Evolutionary conservation across 2,329 filamentous ascomycete species (phyloP), one percentile per base, ranked within the genome.

Genomic region (Ceratocystis cacaofunesta): DNA sequence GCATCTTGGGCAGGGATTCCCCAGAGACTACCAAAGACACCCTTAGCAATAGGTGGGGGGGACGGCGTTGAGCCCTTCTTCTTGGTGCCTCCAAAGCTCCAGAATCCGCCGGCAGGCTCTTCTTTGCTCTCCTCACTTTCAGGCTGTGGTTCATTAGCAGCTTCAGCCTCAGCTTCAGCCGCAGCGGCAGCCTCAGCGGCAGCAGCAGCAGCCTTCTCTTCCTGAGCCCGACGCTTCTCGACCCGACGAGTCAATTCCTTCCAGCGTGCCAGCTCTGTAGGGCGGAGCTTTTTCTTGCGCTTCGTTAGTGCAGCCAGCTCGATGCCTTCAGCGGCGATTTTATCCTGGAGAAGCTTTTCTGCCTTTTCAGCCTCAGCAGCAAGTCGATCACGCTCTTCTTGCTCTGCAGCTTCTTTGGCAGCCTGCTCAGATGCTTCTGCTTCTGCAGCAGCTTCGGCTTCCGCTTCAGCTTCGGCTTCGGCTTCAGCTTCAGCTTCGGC

Each of bases 231-330:
- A 43, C 76, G 72, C 67, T 70, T 71, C 32, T 70, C 71, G 30
- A 73, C 71, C 41, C 72, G 75, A 46, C 73, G 72, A 8, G 72
- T 74, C 5, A 79, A 70, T 6, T 70, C 69, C 43, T 75, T 73
- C 30, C 76, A 73, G 67, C 77, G 79, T 67, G 80, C 77, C 62
- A 79, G 72, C 41, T 79, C 78, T 66, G 75, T 79, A 68, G 76
- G 80, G 1, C 70, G 71, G 12, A 79, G 69, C 67, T 74, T 80
- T 70, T 79, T 83, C 69, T 80, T 82, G 70, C 81, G 83, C 28
- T 75, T 74, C 55, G 77, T 78, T 3, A 80, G 72, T 3, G 72
- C 70, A 15, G 72, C 75, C 12, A 79, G 71, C 66, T 79, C 75
- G 10, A 72, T 71, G 67, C 78, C 74, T n/a, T 61, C 64, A 5